phyloP scores from a whole-genome alignment of 73 alveolate genomes.

The Paramecium primaurelia region DNA sequence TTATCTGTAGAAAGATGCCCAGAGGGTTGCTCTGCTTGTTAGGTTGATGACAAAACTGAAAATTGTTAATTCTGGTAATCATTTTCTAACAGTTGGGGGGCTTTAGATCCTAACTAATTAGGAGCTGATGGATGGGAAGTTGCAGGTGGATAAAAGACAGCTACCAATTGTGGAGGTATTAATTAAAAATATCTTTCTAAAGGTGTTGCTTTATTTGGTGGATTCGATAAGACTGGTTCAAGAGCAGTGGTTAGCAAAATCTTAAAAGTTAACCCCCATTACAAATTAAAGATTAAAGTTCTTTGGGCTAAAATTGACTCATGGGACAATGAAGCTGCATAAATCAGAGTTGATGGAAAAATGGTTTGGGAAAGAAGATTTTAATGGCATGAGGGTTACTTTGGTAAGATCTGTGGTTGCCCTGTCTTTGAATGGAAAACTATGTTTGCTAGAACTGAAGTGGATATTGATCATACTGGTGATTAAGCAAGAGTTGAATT shows the following conservation, averaged over 20 bases:
- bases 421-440: background rate
- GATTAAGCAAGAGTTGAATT: background rate
- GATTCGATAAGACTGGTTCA: background rate
- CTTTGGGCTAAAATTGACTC: background rate
- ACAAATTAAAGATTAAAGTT: background rate
- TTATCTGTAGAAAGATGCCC: background rate
- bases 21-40: background rate
- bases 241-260: background rate
- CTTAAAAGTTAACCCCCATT: background rate
- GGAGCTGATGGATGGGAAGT: background rate
- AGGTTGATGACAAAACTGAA: background rate
- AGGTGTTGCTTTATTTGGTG: slow-evolving; percentile 28
- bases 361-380: background rate
- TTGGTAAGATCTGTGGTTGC: background rate
- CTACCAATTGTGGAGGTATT: background rate
- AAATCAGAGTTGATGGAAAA: background rate
- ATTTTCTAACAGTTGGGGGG: background rate
- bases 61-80: background rate
- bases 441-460: background rate
- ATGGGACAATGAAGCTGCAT: background rate
- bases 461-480: background rate
- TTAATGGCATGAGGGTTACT: background rate
- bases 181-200: background rate
- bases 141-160: background rate
- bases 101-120: background rate